Conservation (phyloP, 2,329 filamentous ascomycete species). For the Aspergillus ochraceus region DNA sequence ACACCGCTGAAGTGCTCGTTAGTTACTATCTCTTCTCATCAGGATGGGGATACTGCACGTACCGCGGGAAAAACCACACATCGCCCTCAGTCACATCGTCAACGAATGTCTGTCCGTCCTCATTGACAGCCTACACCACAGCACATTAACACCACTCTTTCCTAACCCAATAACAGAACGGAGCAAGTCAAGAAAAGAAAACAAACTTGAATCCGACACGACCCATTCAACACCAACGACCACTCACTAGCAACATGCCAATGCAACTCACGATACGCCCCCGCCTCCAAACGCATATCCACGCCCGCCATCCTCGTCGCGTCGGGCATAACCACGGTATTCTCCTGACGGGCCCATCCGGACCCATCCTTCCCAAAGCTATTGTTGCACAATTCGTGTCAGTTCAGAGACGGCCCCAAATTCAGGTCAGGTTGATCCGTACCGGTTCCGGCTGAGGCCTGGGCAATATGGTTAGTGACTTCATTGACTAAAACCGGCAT, state of each 20-base stretch:
- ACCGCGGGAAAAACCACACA: slow-evolving; percentile 76
- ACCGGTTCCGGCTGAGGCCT: slow-evolving; percentile 50
- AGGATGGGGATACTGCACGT: neutral
- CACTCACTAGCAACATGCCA: slow-evolving; percentile 48
- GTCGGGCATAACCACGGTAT: slow-evolving; percentile 51
- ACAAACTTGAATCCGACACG: slow-evolving; percentile 36
- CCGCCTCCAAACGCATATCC: slow-evolving; percentile 58
- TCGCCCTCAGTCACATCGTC: slow-evolving; percentile 76
- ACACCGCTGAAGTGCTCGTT: slow-evolving; percentile 51
- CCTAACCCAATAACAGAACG: no score
- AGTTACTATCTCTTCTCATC: neutral
- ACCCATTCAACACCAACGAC: slow-evolving; percentile 42
- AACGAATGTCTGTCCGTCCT: slow-evolving; percentile 72
- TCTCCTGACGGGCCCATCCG: slow-evolving; percentile 59
- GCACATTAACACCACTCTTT: neutral
- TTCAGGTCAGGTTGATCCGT: neutral
- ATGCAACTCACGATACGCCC: slow-evolving; percentile 64
- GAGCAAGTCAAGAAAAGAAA: no score
- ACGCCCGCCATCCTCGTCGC: slow-evolving; percentile 58
- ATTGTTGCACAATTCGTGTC: neutral
- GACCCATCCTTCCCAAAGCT: slow-evolving; percentile 46
- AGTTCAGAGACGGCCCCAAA: neutral
- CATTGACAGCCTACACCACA: slow-evolving; percentile 30
- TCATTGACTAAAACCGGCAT: neutral
- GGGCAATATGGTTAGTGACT: slow-evolving; percentile 6